A percentile compares a stretch with the other conserved stretches of the same genome.
phyloP scores from a whole-genome alignment of 2,329 filamentous ascomycete genomes.

The Aspergillus sp. region DNA sequence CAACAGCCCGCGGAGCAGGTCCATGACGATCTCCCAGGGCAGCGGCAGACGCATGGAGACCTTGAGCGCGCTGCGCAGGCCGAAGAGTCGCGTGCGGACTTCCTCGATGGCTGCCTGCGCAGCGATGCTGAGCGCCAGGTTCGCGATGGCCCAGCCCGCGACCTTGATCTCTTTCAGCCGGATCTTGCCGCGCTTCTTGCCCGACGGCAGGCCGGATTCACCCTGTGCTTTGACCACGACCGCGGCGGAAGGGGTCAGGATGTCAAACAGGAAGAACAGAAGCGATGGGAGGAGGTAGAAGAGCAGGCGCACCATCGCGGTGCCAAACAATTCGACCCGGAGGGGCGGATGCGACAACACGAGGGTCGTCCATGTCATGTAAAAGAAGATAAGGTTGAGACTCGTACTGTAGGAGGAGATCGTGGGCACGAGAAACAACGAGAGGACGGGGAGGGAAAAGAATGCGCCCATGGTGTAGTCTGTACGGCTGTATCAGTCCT shows the following conservation, averaged over 20 bases:
- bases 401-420: slow-evolving; percentile 71
- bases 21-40: slow-evolving; percentile 59
- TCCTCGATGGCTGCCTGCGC: slow-evolving; percentile 58
- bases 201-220: slow-evolving; percentile 46
- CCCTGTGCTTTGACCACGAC: slow-evolving; percentile 68
- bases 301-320: slow-evolving; percentile 62
- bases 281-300: slow-evolving; percentile 73
- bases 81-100: slow-evolving; percentile 52
- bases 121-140: slow-evolving; percentile 52
- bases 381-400: slow-evolving; percentile 83
- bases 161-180: slow-evolving; percentile 48
- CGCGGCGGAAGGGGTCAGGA: slow-evolving; percentile 65
- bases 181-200: slow-evolving; percentile 35
- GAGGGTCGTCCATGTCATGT: slow-evolving; percentile 83
- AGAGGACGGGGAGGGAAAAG: slow-evolving; percentile 29
- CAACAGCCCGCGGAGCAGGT: slow-evolving; percentile 52
- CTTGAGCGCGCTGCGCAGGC: slow-evolving; percentile 54
- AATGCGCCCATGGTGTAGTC: slow-evolving; percentile 52
- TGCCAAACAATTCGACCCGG: slow-evolving; percentile 70
- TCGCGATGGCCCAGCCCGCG: slow-evolving; percentile 53
- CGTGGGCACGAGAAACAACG: slow-evolving; percentile 26
- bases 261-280: slow-evolving; percentile 71
- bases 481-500: not conserved
- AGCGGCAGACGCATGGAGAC: slow-evolving; percentile 60
- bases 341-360: slow-evolving; percentile 73